phyloP scores from a whole-genome alignment of 306 rosid genomes.

The Oemleria cerasiformis region DNA sequence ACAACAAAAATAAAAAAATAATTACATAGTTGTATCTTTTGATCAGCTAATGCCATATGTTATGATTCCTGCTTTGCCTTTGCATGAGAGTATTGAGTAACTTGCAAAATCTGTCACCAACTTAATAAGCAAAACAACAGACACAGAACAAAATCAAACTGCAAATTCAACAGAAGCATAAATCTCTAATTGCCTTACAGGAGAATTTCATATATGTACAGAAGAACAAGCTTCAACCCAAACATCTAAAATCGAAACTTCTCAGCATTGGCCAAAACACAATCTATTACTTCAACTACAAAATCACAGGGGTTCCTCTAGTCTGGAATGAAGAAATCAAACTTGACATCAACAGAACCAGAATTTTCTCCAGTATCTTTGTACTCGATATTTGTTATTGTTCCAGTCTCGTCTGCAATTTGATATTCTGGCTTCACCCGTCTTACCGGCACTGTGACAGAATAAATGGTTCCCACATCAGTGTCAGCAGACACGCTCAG shows the following conservation, averaged over 20 bases:
- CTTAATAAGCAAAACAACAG: too few relatives aligned
- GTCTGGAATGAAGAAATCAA: constrained; percentile 52
- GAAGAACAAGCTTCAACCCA: constrained; percentile 10
- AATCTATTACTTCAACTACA: constrained; percentile 1
- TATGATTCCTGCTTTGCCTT: too few relatives aligned
- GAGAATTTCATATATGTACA: constrained; percentile 34
- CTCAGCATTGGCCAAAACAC: constrained; percentile 6
- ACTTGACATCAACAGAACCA: constrained; percentile 62
- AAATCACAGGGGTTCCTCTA: constrained; percentile 24
- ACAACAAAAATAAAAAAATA: too few relatives aligned
- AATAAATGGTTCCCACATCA: constrained; percentile 88
- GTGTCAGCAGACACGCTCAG: constrained; percentile 84
- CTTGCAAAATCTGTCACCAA: too few relatives aligned
- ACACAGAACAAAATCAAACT: constrained; percentile 15
- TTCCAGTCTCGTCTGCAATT: constrained; percentile 60
- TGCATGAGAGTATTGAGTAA: too few relatives aligned
- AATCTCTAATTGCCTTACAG: constrained; percentile 10
- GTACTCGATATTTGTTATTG: constrained; percentile 82
- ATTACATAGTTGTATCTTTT: too few relatives aligned
- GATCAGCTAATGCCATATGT: too few relatives aligned
- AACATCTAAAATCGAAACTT: constrained; percentile 14
- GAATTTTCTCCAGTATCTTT: constrained; percentile 72
- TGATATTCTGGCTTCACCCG: constrained; percentile 93
- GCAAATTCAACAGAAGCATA: constrained; percentile 11
- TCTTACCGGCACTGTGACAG: constrained; percentile 90